phyloP scores from a whole-genome alignment of 1,139 yeast genomes.

The Candida tetrigidarum region DNA sequence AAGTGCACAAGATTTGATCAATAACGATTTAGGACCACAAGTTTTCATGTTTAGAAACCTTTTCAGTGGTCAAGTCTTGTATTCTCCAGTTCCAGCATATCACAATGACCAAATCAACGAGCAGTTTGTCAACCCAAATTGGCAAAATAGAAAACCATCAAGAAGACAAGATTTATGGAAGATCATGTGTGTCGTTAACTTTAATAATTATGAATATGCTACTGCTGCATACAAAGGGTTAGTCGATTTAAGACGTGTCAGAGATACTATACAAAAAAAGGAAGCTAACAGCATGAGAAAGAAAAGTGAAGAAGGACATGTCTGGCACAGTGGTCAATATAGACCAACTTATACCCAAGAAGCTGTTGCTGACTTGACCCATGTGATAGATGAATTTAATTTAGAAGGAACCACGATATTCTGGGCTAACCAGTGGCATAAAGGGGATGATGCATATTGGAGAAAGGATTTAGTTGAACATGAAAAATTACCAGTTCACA shows the following conservation, averaged over 20 bases:
- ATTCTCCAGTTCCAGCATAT: slow-evolving; percentile 80
- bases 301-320: slow-evolving; percentile 75
- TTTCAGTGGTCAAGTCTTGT: slow-evolving; percentile 87
- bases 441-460: slow-evolving; percentile 78
- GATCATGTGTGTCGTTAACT: slow-evolving; percentile 83
- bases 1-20: slow-evolving; percentile 33
- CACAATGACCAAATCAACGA: slow-evolving; percentile 73
- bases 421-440: slow-evolving; percentile 90
- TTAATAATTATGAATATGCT: slow-evolving; percentile 66
- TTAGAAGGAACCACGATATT: slow-evolving; percentile 53
- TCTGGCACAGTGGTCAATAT: slow-evolving; percentile 85
- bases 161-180: slow-evolving; percentile 90
- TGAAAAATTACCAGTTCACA: slow-evolving; percentile 58
- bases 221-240: slow-evolving; percentile 76
- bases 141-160: slow-evolving; percentile 85
- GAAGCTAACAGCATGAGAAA: slow-evolving; percentile 73
- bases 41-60: slow-evolving; percentile 82
- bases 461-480: slow-evolving; percentile 58
- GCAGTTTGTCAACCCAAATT: slow-evolving; percentile 79
- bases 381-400: slow-evolving; percentile 67
- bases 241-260: slow-evolving; percentile 69
- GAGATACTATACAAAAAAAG: slow-evolving; percentile 63
- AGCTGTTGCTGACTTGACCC: slow-evolving; percentile 84
- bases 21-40: slow-evolving; percentile 67
- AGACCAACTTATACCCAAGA: slow-evolving; percentile 93